Base-by-base conservation (phyloP, 2,329 filamentous ascomycete genomes). In the Neofusicoccum sp. region DNA sequence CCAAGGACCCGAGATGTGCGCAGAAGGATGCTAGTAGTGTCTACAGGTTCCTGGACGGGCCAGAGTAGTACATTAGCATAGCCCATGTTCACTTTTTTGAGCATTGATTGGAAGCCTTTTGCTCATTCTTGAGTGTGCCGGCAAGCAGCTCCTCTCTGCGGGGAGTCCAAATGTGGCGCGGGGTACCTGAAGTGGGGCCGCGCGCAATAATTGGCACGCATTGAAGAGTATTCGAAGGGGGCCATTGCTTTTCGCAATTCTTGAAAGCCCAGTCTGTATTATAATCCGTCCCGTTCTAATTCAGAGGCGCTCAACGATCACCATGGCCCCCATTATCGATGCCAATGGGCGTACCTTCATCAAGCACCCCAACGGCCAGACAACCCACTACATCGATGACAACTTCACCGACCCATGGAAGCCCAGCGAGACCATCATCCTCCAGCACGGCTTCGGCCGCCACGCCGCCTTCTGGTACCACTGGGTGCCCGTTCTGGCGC, bases 371-470 rank as follows among this genome's bases (percentile, higher is more conserved):
- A 69, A 66, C 61, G 68, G 69, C 31, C 71, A 74, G 63, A 64
- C 59, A n/a, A 68, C 71, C 3, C 69, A 72, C 63, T 72, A 72
- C 63, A 65, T 71, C 26, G 44, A 61, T 30, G 60, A 69, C 57
- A 61, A 66, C 60, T 73, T 71, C 44, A 64, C 65, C 11, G 69
- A 70, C 54, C 70, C 70, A 3, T 74, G 70, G 72, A 72, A 70
- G 51, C 64, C 70, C 1, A 16, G 56, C 49, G 67, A 71, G n/a
- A 71, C 72, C 16, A 70, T 75, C 38, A 62, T 75, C 3, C 73
- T 75, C 16, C 72, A 75, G 38, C 72, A 75, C n/a, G 73, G 73
- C 7, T 75, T 75, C 59, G 72, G 65, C 2, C 67, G 73, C 7
- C 69, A 73, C 57, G 60, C 69, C 3, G 67, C 61, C 6, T 73